Base-by-base conservation (phyloP, 345 rosid species). In the Populus euphratica region DNA sequence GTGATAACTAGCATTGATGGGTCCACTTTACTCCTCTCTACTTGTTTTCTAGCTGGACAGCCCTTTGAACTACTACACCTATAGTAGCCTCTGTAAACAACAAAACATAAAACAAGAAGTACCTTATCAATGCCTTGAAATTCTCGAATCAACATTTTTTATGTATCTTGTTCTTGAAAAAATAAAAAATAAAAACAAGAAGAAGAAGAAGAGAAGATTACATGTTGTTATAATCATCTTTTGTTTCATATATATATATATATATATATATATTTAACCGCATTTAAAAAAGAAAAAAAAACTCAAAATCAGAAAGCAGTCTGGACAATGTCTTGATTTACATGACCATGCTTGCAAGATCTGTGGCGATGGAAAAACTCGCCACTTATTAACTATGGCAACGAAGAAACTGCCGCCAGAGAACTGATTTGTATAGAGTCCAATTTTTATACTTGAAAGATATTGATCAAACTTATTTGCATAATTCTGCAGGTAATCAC, bases 51-150 rank as follows among this genome's bases (percentile, higher is more conserved):
- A 0, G 98, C 98, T 2, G 99, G 99, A 66, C 99, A 96, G 20
- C 98, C 99, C 83, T 93, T 96, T 35, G 98, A 92, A 74, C 99
- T 92, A 69, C 98, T 96, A 76, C 99, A 96, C 54, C 99, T 84
- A 77, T 96, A 96, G 79, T 96, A 96, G 65, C 97, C 98, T 79
- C 99, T 92, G 89, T 68, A 77, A 52, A n/a, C 25, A 10, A 35
- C 72, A 43, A 29, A 73, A 69, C 25, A 54, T 43, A 13, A 7
- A 33, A 39, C 16, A 12, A 29, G 9, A 70, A 16, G 35, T n/a
- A 10, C 63, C 5, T 59, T 1, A 39, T 56, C 75, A 72, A 47
- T 52, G 17, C 33, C 62, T 71, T 71, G 29, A 59, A 59, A 59
- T 2, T 59, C 14, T 59, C 1, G 29, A 59, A 59, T n/a, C 63